phyloP scores from a whole-genome alignment of 768 basidiomycete species.

The Rhodotorula graminis region DNA sequence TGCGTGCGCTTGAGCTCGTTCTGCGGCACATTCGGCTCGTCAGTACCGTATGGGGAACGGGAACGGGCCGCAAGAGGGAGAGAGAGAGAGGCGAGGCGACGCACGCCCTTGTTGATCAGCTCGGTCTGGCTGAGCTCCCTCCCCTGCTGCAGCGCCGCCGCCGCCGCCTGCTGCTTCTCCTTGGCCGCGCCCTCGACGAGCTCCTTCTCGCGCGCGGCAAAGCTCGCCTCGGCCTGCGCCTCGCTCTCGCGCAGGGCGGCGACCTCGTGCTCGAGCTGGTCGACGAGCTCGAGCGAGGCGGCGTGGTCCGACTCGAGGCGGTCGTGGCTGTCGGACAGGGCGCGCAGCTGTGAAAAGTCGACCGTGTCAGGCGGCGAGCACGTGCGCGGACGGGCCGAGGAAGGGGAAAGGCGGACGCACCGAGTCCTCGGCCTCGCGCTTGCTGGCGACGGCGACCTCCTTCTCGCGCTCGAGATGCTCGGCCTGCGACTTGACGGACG shows the following conservation, averaged over 20 bases:
- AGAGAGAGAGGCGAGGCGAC: not conserved
- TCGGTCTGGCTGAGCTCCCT: not conserved
- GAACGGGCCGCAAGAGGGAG: too few species aligned
- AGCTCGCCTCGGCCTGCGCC: not conserved
- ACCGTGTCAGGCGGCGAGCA: not conserved
- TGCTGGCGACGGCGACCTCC: not conserved
- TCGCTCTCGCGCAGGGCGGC: not conserved
- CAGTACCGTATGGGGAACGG: too few species aligned
- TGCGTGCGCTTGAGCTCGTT: conserved; percentile 20
- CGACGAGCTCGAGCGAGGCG: not conserved
- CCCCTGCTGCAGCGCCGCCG: not conserved
- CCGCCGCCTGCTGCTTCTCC: not conserved
- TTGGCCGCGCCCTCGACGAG: not conserved
- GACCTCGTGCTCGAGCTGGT: not conserved
- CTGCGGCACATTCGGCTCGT: not conserved
- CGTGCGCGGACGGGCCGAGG: too few species aligned
- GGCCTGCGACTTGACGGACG: not conserved
- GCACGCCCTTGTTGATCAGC: not conserved
- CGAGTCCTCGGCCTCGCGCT: not conserved
- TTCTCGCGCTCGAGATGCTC: not conserved
- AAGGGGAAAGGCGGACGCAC: not conserved
- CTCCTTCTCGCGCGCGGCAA: not conserved
- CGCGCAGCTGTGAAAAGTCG: not conserved
- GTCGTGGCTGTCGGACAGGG: not conserved
- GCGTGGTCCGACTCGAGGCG: not conserved